Evolutionary conservation across 2,329 filamentous ascomycete genomes (phyloP), one percentile per base, ranked within the genome.

Genomic region (Aspergillus costaricaensis): DNA sequence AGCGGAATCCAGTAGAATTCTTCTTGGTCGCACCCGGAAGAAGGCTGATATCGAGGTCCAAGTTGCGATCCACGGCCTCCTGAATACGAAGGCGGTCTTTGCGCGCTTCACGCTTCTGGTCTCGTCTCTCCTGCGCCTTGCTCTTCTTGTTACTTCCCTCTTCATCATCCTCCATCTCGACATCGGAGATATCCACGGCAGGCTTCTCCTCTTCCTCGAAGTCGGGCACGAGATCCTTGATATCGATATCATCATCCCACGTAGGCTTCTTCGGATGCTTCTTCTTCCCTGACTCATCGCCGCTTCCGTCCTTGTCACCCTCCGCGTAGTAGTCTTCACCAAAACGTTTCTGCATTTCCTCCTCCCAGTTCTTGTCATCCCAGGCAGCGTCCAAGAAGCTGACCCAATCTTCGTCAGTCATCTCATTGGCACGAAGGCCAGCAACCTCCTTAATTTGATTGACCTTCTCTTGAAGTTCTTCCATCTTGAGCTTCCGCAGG

Each of bases 181-280:
- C 80, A 64, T 88, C 85, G 5, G 86, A 85, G 1, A 89, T 78
- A 1, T 79, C 79, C 61, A 90, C 77, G 1, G 80, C 78, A 19
- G 86, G 84, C 53, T 82, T 63, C n/a, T 73, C 70, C 78, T 86
- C 85, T 25, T 91, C 89, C n/a, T 91, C 90, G 23, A 96, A 96
- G 62, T 96, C 91, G 1, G 92, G 92, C 27, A 96, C 81, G 54
- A 97, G 83, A 74, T 96, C 94, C 62, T 90, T 92, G 79, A 99
- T 98, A 73, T 98, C 93, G 69, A 99, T 97, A 73, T 99, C 95
- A 71, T 98, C 92, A 69, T 97, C 91, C 90, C 94, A 99, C 64
- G 87, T 91, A 9, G 91, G 92, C 79, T 96, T 96, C 82, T 91
- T 92, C 9, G 85, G 78, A 65, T 83, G 88, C 66, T 86, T 87